Base-by-base conservation (phyloP, 371 early-diverging fungal species). In the Mucor velutinosus region DNA sequence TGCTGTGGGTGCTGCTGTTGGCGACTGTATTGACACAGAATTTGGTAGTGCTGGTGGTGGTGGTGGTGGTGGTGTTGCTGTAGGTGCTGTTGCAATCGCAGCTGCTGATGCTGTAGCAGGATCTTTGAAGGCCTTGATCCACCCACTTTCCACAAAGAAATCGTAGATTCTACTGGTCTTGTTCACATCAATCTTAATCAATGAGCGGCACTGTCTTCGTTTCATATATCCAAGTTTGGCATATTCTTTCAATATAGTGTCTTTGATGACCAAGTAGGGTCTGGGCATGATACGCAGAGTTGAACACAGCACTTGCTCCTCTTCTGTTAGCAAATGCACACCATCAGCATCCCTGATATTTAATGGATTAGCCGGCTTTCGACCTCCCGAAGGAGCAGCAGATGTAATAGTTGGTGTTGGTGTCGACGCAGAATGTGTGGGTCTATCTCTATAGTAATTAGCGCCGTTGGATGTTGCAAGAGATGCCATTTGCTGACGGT, bases 181-280 rank as follows among this genome's bases (percentile, higher is more conserved):
- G 82, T 91, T 92, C 7, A 90, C 92, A 70, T 97, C 97, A 64
- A 97, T 94, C 79, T 91, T 93, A 75, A 95, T 87, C 59, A 97
- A 73, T 51, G 88, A 86, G 23, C 94, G 78, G 3, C 94, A 94
- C 67, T 92, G 89, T 55, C 92, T 81, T 45, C 93, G 84, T 67
- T 87, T 85, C 68, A 97, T 78, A 4, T 68, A 76, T 1, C 97
- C 97, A 30, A 78, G 81, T 2, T 87, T 86, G 4, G 90, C 89
- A 74, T 91, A 94, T 72, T 95, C 96, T 35, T 89, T 86, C 25
- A 98, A 74, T 58, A 97, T 83, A 3, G 91, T 89, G 33, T 96
- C 94, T 74, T 98, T 98, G 83, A 95, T 92, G 21, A 87, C 90
- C 62, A 98, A 77, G 61, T 97, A 98, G 4, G 95, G 88, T 37